Evolutionary conservation across 192 early-diverging fungal genomes (phyloP).

Genomic region (Entomortierella parvispora): DNA sequence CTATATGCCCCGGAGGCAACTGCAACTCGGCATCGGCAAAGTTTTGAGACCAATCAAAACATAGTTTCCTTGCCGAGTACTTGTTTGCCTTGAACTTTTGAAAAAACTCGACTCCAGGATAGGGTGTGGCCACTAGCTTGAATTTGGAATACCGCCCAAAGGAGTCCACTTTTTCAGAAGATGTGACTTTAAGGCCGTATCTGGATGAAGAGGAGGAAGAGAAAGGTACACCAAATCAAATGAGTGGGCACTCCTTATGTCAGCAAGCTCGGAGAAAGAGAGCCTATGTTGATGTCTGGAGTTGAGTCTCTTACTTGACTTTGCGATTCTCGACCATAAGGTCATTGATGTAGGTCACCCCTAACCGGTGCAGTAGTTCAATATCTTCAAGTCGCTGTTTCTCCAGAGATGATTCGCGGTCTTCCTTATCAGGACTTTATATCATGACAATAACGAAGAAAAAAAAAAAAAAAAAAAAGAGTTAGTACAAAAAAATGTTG

Average conservation of each 20-base stretch:
- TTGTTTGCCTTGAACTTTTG: conserved; percentile 55
- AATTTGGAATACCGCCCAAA: conserved; percentile 50
- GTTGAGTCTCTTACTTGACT: conserved; percentile 44
- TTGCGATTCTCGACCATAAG: conserved; percentile 55
- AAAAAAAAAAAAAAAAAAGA: neutral
- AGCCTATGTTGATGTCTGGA: too few relatives aligned
- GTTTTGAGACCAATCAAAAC: conserved; percentile 52
- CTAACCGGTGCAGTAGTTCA: conserved; percentile 43
- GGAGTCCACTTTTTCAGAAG: conserved; percentile 51
- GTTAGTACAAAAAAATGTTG: neutral
- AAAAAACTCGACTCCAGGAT: conserved; percentile 53
- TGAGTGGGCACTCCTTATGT: neutral
- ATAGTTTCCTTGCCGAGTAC: conserved; percentile 44
- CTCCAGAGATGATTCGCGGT: conserved; percentile 47
- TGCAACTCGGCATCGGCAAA: conserved; percentile 54
- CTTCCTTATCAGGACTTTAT: conserved; percentile 45
- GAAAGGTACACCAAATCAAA: neutral
- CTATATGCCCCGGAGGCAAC: conserved; percentile 29
- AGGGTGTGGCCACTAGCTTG: conserved; percentile 51
- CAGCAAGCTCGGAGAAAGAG: too few relatives aligned
- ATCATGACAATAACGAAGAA: neutral
- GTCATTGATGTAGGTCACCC: conserved; percentile 50
- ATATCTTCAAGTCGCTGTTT: conserved; percentile 48
- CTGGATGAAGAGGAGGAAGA: conserved; percentile 1
- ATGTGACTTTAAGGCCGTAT: conserved; percentile 53